phyloP scores from a whole-genome alignment of 495 filamentous ascomycete genomes.

The Acidomyces sp. region DNA sequence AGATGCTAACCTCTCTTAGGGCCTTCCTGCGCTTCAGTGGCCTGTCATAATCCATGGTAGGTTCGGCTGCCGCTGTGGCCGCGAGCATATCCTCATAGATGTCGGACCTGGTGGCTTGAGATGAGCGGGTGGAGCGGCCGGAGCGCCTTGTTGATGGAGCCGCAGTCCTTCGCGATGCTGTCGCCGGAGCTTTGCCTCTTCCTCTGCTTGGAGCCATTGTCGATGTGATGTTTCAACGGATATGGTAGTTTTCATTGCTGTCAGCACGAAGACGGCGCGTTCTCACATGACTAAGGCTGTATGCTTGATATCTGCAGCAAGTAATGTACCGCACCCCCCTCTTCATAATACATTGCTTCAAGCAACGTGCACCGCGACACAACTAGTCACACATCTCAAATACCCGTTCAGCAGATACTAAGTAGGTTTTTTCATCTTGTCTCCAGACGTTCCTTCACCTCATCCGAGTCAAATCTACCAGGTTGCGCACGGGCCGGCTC shows the following conservation, averaged over 20 bases:
- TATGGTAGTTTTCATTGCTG: background rate
- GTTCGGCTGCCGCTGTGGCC: slow-evolving; percentile 14
- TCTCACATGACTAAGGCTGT: slow-evolving; percentile 19
- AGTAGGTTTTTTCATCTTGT: too few species aligned
- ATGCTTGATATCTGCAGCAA: too few species aligned
- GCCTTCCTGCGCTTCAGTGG: slow-evolving; percentile 19
- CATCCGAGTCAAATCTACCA: too few species aligned
- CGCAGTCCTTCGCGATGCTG: background rate
- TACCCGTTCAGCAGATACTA: too few species aligned
- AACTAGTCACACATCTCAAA: too few species aligned
- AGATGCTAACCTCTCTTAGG: background rate
- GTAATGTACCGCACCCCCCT: too few species aligned
- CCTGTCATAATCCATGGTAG: slow-evolving; percentile 2
- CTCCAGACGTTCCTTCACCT: too few species aligned
- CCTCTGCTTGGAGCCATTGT: slow-evolving; percentile 19
- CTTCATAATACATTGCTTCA: too few species aligned
- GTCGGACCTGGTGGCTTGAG: slow-evolving; percentile 1
- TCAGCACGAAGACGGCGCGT: slow-evolving; percentile 9
- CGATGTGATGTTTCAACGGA: background rate
- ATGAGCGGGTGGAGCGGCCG: slow-evolving; percentile 1
- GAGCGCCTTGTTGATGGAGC: background rate
- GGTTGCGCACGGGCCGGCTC: too few species aligned
- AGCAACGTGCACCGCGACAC: too few species aligned
- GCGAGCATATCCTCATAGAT: slow-evolving; percentile 21
- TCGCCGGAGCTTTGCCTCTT: slow-evolving; percentile 7